Conservation (phyloP, 129 eudicot genomes). For the Artemisia annua region DNA sequence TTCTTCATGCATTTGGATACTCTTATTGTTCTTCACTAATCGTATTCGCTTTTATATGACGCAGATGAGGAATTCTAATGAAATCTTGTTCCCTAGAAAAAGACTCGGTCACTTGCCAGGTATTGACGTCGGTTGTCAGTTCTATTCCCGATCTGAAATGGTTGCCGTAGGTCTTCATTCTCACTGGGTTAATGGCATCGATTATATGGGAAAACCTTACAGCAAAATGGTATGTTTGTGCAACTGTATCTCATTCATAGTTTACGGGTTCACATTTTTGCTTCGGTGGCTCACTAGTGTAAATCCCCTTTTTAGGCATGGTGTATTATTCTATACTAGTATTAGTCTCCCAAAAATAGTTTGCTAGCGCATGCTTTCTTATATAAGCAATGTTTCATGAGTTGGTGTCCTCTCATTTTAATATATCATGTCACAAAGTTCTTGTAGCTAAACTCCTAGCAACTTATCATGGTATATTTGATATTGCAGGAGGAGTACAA, state of each 20-base stretch:
- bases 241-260: neutral
- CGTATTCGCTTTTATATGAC: neutral
- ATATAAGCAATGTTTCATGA: neutral
- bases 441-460: neutral
- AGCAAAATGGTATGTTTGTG: conserved; percentile 15
- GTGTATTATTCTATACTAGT: too few species aligned
- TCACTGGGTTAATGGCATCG: conserved; percentile 51
- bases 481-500: conserved; percentile 33
- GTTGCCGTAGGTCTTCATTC: conserved; percentile 53
- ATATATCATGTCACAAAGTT: too few species aligned
- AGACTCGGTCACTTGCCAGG: conserved; percentile 55
- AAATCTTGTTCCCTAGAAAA: conserved; percentile 43
- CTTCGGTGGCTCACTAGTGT: neutral
- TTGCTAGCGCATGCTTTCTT: neutral
- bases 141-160: conserved; percentile 59
- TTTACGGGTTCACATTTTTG: neutral
- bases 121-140: conserved; percentile 47
- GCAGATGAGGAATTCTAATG: conserved; percentile 45
- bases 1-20: too few species aligned
- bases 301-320: too few species aligned
- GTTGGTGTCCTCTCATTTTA: too few species aligned
- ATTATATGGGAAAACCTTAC: conserved; percentile 37
- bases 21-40: conserved; percentile 2
- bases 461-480: conserved; percentile 12
- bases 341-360: neutral